Evolutionary conservation across 1,284 basidiomycete genomes (phyloP).

Genomic region (Ceratobasidium sp.): DNA sequence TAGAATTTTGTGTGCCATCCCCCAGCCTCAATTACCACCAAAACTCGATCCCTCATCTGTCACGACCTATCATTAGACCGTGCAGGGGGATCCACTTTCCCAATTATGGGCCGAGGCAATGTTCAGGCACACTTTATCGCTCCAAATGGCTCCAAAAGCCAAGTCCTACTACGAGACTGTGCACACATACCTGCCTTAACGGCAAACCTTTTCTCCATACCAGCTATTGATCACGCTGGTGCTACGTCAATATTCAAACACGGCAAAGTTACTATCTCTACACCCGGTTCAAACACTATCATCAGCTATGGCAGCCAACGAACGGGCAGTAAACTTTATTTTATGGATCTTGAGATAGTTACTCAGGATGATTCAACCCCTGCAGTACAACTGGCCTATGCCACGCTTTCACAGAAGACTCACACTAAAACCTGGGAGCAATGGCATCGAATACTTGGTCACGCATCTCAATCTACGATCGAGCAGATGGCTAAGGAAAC

Average conservation of each 20-base stretch:
- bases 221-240: neutral
- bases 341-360: neutral
- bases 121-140: neutral
- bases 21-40: no score
- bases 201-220: neutral
- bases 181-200: neutral
- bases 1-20: no score
- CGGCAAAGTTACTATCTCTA: neutral
- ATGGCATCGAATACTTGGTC: slow-evolving; percentile 15
- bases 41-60: no score
- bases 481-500: neutral
- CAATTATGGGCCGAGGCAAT: neutral
- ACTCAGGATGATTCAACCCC: no score
- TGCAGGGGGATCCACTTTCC: neutral
- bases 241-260: neutral
- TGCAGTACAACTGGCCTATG: neutral
- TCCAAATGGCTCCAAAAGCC: neutral
- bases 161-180: neutral
- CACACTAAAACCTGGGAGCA: neutral
- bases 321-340: neutral
- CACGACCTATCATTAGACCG: no score
- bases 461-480: neutral
- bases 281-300: neutral
- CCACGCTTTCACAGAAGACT: neutral
- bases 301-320: neutral